phyloP scores from a whole-genome alignment of 2,329 filamentous ascomycete genomes.

The Aspergillus sp. region DNA sequence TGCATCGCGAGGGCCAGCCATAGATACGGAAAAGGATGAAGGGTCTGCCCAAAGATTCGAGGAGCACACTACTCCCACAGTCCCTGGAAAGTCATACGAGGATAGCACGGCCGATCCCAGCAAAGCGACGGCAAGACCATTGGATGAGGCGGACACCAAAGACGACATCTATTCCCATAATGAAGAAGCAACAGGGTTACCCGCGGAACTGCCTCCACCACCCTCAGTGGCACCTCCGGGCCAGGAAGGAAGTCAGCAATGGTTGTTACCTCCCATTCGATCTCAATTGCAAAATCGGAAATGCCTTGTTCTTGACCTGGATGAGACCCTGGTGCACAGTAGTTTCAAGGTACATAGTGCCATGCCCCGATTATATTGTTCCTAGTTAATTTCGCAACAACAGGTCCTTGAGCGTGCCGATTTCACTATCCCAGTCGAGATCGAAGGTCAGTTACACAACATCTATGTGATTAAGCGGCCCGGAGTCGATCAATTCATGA shows the following conservation, averaged over 20 bases:
- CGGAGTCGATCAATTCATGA: conserved; percentile 99
- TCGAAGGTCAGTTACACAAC: conserved; percentile 97
- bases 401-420: conserved; percentile 96
- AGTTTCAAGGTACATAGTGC: conserved; percentile 75
- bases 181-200: conserved; percentile 34
- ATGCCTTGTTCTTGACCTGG: conserved; percentile 87
- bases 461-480: conserved; percentile 99
- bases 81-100: conserved; percentile 9
- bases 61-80: conserved; percentile 9
- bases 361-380: background rate
- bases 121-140: conserved; percentile 57
- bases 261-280: conserved; percentile 71
- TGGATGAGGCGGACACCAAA: conserved; percentile 37
- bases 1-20: conserved; percentile 7
- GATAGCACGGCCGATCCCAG: conserved; percentile 40
- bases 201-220: conserved; percentile 49
- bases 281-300: conserved; percentile 79
- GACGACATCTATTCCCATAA: conserved; percentile 40
- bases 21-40: conserved; percentile 14
- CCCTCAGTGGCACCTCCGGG: conserved; percentile 40
- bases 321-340: conserved; percentile 95
- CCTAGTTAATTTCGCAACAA: conserved; percentile 7
- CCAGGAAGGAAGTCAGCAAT: conserved; percentile 46
- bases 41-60: conserved; percentile 11
- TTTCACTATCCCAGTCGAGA: conserved; percentile 97